Evolutionary conservation across 495 filamentous ascomycete species (phyloP).

Genomic region (Talaromyces thailandensis): DNA sequence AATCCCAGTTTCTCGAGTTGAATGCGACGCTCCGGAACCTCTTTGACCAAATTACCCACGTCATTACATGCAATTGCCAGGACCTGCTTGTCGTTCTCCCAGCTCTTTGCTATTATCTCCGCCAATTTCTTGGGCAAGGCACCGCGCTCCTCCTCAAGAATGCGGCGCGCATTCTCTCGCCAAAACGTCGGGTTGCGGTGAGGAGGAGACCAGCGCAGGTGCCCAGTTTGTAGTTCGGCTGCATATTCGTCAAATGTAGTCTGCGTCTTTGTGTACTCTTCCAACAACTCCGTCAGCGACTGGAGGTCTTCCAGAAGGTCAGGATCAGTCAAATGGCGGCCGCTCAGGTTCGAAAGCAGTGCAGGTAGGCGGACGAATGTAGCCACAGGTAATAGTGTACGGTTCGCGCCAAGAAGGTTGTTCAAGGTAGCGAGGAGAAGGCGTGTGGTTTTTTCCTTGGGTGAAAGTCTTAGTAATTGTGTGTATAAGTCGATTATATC

Average conservation of each 20-base stretch:
- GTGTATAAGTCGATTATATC: conserved; percentile 87
- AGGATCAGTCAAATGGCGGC: conserved; percentile 77
- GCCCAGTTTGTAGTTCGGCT: conserved; percentile 78
- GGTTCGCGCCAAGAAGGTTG: conserved; percentile 73
- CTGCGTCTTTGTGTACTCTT: conserved; percentile 91
- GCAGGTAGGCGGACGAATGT: conserved; percentile 74
- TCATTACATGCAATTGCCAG: conserved; percentile 96
- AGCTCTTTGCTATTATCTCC: conserved; percentile 74
- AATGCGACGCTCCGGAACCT: conserved; percentile 74
- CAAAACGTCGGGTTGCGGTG: conserved; percentile 88
- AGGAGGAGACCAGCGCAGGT: conserved; percentile 90
- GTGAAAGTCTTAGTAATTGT: conserved; percentile 79
- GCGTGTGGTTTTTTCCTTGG: conserved; percentile 96
- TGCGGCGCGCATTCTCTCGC: conserved; percentile 88
- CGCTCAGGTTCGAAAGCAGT: conserved; percentile 68
- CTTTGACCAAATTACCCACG: conserved; percentile 78
- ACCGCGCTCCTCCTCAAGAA: conserved; percentile 75
- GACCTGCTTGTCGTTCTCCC: conserved; percentile 92
- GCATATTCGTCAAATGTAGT: conserved; percentile 97
- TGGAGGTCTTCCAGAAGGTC: conserved; percentile 84
- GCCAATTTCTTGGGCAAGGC: conserved; percentile 74
- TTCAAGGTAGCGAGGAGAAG: conserved; percentile 80
- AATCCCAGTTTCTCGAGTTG: conserved; percentile 85
- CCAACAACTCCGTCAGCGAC: conserved; percentile 65
- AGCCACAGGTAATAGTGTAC: conserved; percentile 70